phyloP scores from a whole-genome alignment of 371 early-diverging fungal genomes.

The Haplosporangium sp. region DNA sequence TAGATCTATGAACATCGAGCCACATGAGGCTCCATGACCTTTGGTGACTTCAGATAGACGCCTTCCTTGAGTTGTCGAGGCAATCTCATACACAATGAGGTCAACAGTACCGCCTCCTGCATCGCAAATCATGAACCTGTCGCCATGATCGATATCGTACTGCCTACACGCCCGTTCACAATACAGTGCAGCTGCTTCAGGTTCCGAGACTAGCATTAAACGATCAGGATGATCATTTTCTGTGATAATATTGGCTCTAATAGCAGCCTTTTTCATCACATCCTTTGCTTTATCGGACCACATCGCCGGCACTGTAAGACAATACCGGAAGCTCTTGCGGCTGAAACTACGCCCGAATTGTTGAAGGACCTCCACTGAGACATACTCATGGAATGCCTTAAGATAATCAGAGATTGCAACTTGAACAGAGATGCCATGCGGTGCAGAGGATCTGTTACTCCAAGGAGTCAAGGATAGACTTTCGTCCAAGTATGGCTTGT shows the following conservation, averaged over 20 bases:
- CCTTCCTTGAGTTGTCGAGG: not conserved
- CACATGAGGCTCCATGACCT: conserved; percentile 48
- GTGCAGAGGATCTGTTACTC: conserved; percentile 17
- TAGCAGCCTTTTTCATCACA: conserved; percentile 20
- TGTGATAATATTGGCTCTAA: conserved; percentile 59
- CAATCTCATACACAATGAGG: not conserved
- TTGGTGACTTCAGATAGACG: not conserved
- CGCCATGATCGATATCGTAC: conserved; percentile 49
- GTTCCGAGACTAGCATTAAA: conserved; percentile 17
- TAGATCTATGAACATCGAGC: conserved; percentile 65
- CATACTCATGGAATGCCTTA: conserved; percentile 57
- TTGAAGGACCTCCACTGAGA: conserved; percentile 21
- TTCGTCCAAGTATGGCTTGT: conserved; percentile 67
- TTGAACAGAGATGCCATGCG: conserved; percentile 35
- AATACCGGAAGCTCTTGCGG: conserved; percentile 57
- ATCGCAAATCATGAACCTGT: too few relatives aligned
- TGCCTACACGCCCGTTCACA: conserved; percentile 62
- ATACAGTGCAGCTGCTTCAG: conserved; percentile 15
- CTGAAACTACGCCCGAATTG: conserved; percentile 31
- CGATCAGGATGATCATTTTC: conserved; percentile 57
- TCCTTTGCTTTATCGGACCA: conserved; percentile 63
- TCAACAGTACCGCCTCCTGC: too few relatives aligned
- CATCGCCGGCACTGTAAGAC: conserved; percentile 31
- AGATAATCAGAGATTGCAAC: conserved; percentile 63
- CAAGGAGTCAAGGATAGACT: conserved; percentile 49